Base-by-base conservation (phyloP, 2,329 filamentous ascomycete species). In the Monilinia laxa region DNA sequence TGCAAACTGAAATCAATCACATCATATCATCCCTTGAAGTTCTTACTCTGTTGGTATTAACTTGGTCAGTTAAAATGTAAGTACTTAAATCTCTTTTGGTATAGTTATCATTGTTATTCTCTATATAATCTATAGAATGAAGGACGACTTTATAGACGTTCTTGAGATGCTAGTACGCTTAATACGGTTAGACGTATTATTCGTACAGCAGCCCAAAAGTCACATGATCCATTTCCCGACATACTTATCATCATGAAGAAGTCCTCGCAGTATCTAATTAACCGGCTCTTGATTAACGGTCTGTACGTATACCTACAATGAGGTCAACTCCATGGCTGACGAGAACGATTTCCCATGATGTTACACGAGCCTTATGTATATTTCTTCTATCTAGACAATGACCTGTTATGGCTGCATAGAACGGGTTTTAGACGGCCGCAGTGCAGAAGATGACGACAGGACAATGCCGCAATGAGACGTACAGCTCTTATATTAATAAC, bases 291-390 rank as follows among this genome's bases (percentile, higher is more conserved):
- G 14, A 31, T 16, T 35, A 35, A 9, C 5, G 31, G 4, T 23
- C 7, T 16, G 42, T 25, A 35, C 28, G 12, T 20, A 4, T 25
- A 35, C 28, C 20, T 20, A 4, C 12, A 49, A 16, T 47, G 20
- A 6, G 18, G 2, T 9, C 23, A 59, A 14, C 4, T 47, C 40
- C 16, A 11, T n/a, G 23, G 7, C 11, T 28, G 31, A 16, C n/a
- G 5, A 38, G 20, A 5, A 9, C 11, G 57, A 18, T 49, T 51
- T 25, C 20, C 25, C 57, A 31, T 18, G 35, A 16, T 10, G 25
- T 59, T 35, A 35, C 28, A 60, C 20, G 42, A 60, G 57, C 57
- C 57, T 60, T 40, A 49, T 38, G 2, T 23, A 35, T 4, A 23
- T 42, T 38, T 35, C 20, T 60, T 20, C 28, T 11, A 2, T 38